Base-by-base conservation (phyloP, 306 rosid species). In the Cicer judaicum region DNA sequence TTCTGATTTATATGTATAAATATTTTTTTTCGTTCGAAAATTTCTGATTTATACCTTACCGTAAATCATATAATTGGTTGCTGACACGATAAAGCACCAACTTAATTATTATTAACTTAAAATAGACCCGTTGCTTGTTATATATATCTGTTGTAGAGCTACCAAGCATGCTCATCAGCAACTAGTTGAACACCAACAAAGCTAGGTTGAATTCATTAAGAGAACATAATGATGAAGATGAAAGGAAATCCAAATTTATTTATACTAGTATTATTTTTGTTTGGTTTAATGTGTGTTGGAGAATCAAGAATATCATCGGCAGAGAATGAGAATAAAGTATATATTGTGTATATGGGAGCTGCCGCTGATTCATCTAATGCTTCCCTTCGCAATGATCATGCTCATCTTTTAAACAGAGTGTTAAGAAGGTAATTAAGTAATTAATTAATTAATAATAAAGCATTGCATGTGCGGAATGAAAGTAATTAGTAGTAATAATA, bases 291-390 rank as follows among this genome's bases (percentile, higher is more conserved):
- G 41, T 64, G 73, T 44, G 46, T 69, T 52, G 81, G 78, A 52
- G 82, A 48, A 61, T 52, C 44, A 7, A 46, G 46, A 15, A 82
- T 74, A 8, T 57, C 64, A 2, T 24, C 8, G 24, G 12, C 24
- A 47, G 69, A 18, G 38, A 55, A 55, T 60, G 53, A 65, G 5
- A 80, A 71, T 14, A 44, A 80, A 14, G 85, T 89, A 81, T 93
- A 89, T 70, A 81, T 93, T 14, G 97, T 93, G 10, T 93, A 93
- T 44, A 91, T 93, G 98, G 98, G 98, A 73, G 88, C 94, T 0
- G 79, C 94, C 0, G 79, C 94, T 5, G 85, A 82, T 50, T 60
- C 88, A 5, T 40, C 84, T 13, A 46, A 75, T 77, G 86, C 79
- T 68, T 76, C 87, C 76, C 77, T 87, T 16, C 80, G 88, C 46